A percentile compares a stretch with the other conserved stretches of the same genome.
phyloP scores from a whole-genome alignment of 345 rosid species.

The Sonneratia alba region DNA sequence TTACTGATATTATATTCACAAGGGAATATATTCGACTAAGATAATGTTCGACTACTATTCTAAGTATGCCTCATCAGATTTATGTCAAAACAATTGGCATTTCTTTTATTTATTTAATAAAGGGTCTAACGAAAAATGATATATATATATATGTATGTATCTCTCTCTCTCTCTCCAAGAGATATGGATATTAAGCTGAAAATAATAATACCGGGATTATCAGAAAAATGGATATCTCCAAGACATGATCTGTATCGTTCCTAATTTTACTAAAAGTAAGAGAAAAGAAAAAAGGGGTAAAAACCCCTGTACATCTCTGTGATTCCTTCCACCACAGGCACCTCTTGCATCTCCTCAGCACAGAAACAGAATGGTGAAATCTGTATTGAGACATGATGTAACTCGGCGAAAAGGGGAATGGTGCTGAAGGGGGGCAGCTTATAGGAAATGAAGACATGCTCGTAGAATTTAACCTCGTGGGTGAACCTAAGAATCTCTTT shows the following conservation, averaged over 20 bases:
- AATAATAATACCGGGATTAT: background rate
- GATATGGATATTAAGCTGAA: no score
- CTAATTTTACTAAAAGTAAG: background rate
- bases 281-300: background rate
- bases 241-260: background rate
- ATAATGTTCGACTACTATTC: no score
- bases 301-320: background rate
- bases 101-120: no score
- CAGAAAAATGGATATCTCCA: background rate
- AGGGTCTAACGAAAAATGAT: no score
- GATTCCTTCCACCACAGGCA: background rate
- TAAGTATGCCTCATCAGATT: no score
- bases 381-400: background rate
- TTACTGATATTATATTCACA: no score
- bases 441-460: no score
- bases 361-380: background rate
- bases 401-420: background rate
- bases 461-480: background rate
- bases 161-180: no score
- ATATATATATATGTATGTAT: no score
- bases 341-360: background rate
- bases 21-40: no score
- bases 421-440: no score
- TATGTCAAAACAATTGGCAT: no score
- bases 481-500: conserved; percentile 21